These are phyloP conservation scores for Macrophomina tecta DNA, from an alignment of 2,329 filamentous ascomycete genomes.

Conservation along the genomic window DNA sequence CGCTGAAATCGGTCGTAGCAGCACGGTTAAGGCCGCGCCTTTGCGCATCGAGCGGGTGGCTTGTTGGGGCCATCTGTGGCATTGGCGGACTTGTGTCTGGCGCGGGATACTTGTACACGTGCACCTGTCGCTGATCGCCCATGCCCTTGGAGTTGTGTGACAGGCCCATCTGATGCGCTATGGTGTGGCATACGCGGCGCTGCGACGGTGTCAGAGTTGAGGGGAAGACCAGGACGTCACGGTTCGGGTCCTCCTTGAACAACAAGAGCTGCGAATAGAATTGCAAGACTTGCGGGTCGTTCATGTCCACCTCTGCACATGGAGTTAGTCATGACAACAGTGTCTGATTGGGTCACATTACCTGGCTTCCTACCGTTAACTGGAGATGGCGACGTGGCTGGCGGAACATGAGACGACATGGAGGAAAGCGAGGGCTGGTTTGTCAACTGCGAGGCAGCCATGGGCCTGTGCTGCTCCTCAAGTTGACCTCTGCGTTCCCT, in stretches of 20 bases:
- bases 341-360: constrained; percentile 40
- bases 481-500: constrained; percentile 93
- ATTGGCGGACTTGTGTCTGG: constrained; percentile 66
- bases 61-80: constrained; percentile 63
- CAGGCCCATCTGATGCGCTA: constrained; percentile 93
- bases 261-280: constrained; percentile 90
- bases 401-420: constrained; percentile 62
- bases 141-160: constrained; percentile 89
- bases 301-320: constrained; percentile 77
- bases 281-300: constrained; percentile 83
- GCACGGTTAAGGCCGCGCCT: constrained; percentile 88
- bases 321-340: constrained; percentile 31
- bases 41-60: constrained; percentile 75
- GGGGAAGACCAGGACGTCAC: constrained; percentile 85
- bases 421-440: constrained; percentile 88
- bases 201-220: constrained; percentile 80
- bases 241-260: constrained; percentile 79
- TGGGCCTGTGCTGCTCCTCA: constrained; percentile 91
- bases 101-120: constrained; percentile 77
- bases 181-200: constrained; percentile 87
- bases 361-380: constrained; percentile 65
- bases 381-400: constrained; percentile 70
- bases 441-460: constrained; percentile 69
- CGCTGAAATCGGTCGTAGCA: constrained; percentile 96
- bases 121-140: constrained; percentile 86